phyloP scores from a whole-genome alignment of 495 filamentous ascomycete species.

The Podospora australis region DNA sequence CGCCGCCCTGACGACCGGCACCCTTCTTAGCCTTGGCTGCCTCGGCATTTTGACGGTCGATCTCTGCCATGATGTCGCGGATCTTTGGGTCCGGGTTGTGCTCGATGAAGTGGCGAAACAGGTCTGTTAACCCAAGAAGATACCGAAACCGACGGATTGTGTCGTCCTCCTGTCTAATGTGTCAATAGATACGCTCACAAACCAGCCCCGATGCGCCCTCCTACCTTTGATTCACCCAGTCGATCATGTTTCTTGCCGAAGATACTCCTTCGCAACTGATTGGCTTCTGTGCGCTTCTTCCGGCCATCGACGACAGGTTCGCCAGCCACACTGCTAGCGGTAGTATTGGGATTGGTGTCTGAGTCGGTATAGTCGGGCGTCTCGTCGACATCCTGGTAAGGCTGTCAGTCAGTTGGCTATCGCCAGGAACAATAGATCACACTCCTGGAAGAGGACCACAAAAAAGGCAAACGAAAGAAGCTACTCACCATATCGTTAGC shows the following conservation, averaged over 20 bases:
- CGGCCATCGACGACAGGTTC: conserved; percentile 69
- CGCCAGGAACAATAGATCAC: too few species aligned
- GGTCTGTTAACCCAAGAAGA: conserved; percentile 88
- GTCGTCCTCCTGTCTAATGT: conserved; percentile 75
- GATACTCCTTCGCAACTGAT: conserved; percentile 78
- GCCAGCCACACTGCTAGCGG: conserved; percentile 78
- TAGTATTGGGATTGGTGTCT: conserved; percentile 88
- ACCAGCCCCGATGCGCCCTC: conserved; percentile 6
- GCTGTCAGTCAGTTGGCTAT: not conserved
- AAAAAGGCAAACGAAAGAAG: conserved; percentile 6
- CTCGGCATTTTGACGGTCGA: conserved; percentile 85
- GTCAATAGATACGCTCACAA: conserved; percentile 6
- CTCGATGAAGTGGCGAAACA: conserved; percentile 99
- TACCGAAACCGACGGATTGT: conserved; percentile 93
- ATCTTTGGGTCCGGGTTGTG: conserved; percentile 89
- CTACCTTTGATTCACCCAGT: conserved; percentile 85
- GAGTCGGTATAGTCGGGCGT: conserved; percentile 86
- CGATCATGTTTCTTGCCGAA: conserved; percentile 91
- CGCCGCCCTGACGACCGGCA: conserved; percentile 71
- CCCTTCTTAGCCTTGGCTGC: conserved; percentile 64
- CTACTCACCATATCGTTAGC: conserved; percentile 44
- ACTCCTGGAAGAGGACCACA: not conserved
- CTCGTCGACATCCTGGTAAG: conserved; percentile 61
- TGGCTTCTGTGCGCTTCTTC: conserved; percentile 75
- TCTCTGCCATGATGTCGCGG: conserved; percentile 85